Base-by-base conservation (phyloP, 345 rosid genomes). In the Syzygium aromaticum region DNA sequence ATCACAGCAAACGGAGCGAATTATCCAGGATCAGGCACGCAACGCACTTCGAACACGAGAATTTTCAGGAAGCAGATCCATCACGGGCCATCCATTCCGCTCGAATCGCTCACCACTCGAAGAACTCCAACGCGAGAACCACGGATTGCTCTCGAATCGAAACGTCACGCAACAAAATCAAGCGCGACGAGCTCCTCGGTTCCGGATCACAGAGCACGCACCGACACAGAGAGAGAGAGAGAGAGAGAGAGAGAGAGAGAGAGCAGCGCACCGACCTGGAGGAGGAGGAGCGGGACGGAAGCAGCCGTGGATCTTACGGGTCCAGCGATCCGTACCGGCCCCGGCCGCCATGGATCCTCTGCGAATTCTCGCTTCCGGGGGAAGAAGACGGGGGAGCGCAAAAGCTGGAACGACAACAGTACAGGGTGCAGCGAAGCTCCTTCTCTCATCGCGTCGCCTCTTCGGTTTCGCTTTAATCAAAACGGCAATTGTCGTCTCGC, bases 261-360 rank as follows among this genome's bases (percentile, higher is more conserved):
- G 23, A 84, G 61, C 59, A 21, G 7, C 22, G 10, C 59, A 38
- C 80, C 80, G 40, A 73, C 80, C 80, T 73, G 80, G 80, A 11
- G 80, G 80, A 73, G 49, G 49, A 73, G 49, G 14, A 33, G 80
- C 14, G 49, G 80, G 80, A 13, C 80, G 25, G 40, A 38, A 73
- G 80, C 80, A 73, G 46, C 27, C 80, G 80, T 73, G 80, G 80
- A 73, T 73, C 80, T 73, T 73, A 38, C 80, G 80, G 80, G 38
- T 73, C 80, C 33, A 22, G 80, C 80, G 80, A 5, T 73, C 80
- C 25, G 80, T 11, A 40, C 80, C 80, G 23, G 49, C 6, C 14
- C 7, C 11, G 25, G 49, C 4, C 80, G 22, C 27, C 80, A 73
- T 73, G 49, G 38, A 40, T 40, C 21, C 80, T 22, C 80, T 22